Evolutionary conservation across 2,329 filamentous ascomycete genomes (phyloP), one percentile per base, ranked within the genome.

Genomic region (Stachybotrys chlorohalonatus): DNA sequence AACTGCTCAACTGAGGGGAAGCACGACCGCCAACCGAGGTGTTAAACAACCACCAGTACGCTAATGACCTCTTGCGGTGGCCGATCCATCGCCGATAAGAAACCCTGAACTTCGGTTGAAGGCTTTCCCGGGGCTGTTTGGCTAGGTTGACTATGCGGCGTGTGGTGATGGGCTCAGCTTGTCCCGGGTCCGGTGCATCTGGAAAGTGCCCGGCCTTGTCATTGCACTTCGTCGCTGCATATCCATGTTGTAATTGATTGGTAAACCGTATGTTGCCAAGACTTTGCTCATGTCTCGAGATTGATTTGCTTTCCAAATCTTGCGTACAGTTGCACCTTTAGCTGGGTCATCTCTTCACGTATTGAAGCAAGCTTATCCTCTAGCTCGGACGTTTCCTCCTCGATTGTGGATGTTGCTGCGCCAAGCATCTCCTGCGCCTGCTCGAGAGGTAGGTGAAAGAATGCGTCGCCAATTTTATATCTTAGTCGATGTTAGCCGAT

Each of bases 301-400:
- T 99, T 99, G 78, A 99, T 99, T 70, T 92, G 95, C 71, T 89
- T 85, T 54, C 94, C 94, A 73, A 99, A 99, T 58, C 95, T 84
- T 39, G 91, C 92, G 73, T 99, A 99, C 58, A 99, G 75, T 58
- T 89, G 85, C 56, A 95, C 88, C 78, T 99, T 99, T 60, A 99
- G 78, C 69, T 88, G 80, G 58, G 84, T 82, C 89, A 97, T 92
- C 68, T 96, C 90, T 60, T 95, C 91, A 54, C 86, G 86, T 53
- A 95, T 79, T 3, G 78, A 78, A 54, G 81, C 75, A 46, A 97
- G 73, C 66, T 86, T 88, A 53, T 90, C 88, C 71, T 96, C 91
- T 54, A 96, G 74, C 56, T 74, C 78, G 17, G 80, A 77, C 15
- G 95, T 87, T 54, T 95, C 89, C 59, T 84, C 76, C 60, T 95